Evolutionary conservation across 106 monocot genomes (phyloP), one percentile per base, ranked within the genome.

Genomic region (Narthecium ossifragum): DNA sequence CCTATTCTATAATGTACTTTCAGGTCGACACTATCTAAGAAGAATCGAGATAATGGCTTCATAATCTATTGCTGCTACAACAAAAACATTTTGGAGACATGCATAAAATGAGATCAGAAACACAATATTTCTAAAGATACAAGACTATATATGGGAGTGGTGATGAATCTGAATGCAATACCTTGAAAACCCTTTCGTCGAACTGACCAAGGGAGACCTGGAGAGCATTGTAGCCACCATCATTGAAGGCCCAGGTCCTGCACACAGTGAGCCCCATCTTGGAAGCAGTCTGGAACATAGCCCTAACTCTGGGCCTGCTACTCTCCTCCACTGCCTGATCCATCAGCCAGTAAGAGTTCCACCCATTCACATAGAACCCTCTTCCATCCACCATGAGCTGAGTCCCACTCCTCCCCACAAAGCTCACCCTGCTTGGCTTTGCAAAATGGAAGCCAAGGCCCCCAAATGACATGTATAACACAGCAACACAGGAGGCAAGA

Each of bases 261-360:
- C 94, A 94, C 6, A 94, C 94, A 14, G 90, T 90, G 51, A 94
- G 86, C 7, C 94, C 94, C 83, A 94, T 80, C 38, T 55, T 57
- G 13, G 80, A 64, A 2, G 75, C 89, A 12, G 47, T 58, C 30
- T 63, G 66, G 14, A 94, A 69, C 57, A 94, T 78, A 3, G 37
- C 63, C 11, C 56, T 33, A 11, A 94, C 80, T 66, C 83, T 78
- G 2, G 73, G 71, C 64, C 85, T 70, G 67, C 76, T 73, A 39
- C 22, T 38, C n/a, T 73, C 75, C 65, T 90, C 86, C 47, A 78
- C 94, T 1, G 89, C 82, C 31, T 83, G 90, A 60, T 73, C 80
- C 90, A 94, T 94, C 37, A 94, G 31, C 94, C 94, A 94, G 63
- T 83, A 94, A 10, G 94, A 94, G 66, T 94, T 94, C 94, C 94